Conservation (phyloP, 306 rosid genomes). For the Mucuna pruriens region DNA sequence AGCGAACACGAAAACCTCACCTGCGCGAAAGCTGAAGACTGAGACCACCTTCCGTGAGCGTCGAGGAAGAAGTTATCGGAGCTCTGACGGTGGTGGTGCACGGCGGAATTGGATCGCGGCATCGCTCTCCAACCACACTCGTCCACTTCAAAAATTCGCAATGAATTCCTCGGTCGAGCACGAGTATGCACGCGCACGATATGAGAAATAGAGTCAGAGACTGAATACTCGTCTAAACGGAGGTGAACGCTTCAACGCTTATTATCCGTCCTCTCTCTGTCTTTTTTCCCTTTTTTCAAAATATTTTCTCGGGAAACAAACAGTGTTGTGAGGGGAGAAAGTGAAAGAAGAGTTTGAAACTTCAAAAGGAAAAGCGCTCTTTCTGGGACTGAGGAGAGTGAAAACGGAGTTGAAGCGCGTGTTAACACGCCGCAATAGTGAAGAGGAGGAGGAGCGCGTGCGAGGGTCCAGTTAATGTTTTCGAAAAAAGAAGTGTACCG, state of each 20-base stretch:
- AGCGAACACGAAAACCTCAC: constrained; percentile 41
- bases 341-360: constrained; percentile 47
- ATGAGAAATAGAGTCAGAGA: background rate
- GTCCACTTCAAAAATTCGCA: constrained; percentile 36
- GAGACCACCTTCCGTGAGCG: constrained; percentile 60
- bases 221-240: background rate
- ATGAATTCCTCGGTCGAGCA: background rate
- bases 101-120: constrained; percentile 63
- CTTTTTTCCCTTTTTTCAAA: background rate
- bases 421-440: background rate
- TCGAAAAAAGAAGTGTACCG: background rate
- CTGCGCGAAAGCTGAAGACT: constrained; percentile 62
- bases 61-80: constrained; percentile 65
- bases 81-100: constrained; percentile 71
- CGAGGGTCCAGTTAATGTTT: constrained; percentile 22
- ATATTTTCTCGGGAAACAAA: constrained; percentile 31
- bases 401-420: constrained; percentile 52
- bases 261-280: background rate
- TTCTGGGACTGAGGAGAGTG: background rate
- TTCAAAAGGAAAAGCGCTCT: constrained; percentile 44
- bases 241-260: constrained; percentile 1
- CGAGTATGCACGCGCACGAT: background rate
- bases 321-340: constrained; percentile 11
- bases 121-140: constrained; percentile 61
- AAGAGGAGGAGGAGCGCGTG: constrained; percentile 16